A percentile compares a stretch with the other conserved stretches of the same genome.
These are phyloP conservation scores for Coffea humblotiana DNA, from an alignment of 305 asterid genomes.

Conservation along the genomic window DNA sequence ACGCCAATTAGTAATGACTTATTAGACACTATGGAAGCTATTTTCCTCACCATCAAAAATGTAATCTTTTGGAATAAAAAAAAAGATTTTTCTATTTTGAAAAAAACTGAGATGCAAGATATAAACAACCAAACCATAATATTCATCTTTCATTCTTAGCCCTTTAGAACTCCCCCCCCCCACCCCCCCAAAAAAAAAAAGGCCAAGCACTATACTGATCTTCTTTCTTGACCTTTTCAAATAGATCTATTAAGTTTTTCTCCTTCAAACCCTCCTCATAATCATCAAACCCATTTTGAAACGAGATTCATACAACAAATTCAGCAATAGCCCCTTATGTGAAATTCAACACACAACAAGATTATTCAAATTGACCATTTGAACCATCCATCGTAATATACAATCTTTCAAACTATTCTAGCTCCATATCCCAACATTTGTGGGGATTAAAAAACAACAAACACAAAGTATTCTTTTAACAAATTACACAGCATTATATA, in stretches of 20 bases:
- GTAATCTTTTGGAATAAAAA: too few species aligned
- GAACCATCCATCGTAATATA: background rate
- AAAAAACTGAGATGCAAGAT: background rate
- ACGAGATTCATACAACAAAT: background rate
- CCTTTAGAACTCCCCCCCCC: too few species aligned
- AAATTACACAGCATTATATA: background rate
- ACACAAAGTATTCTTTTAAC: background rate
- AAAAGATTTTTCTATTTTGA: background rate
- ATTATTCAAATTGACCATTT: too few species aligned
- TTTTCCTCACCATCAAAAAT: background rate
- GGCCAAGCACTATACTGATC: background rate
- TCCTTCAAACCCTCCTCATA: background rate
- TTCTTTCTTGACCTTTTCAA: background rate
- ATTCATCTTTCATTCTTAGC: background rate
- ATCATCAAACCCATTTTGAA: background rate
- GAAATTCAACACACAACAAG: background rate
- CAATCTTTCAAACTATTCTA: background rate
- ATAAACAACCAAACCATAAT: background rate
- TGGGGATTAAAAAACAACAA: background rate
- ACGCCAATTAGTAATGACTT: background rate
- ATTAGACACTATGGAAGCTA: background rate
- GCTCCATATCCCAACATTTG: background rate
- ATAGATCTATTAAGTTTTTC: background rate
- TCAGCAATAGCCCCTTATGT: background rate
- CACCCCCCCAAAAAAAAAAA: too few species aligned